phyloP scores from a whole-genome alignment of 306 rosid species.

The Begonia loranthoides region DNA sequence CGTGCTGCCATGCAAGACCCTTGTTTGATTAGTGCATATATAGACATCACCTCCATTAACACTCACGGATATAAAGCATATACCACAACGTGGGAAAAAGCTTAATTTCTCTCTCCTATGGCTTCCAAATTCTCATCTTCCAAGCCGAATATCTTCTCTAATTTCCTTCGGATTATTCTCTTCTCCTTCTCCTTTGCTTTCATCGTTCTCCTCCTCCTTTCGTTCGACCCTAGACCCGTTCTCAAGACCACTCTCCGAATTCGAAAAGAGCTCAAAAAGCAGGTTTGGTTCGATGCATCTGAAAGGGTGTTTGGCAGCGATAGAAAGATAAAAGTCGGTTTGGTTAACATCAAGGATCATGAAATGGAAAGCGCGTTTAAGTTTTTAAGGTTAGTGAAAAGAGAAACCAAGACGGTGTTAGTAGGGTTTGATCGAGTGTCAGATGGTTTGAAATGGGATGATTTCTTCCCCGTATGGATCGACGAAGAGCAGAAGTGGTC shows the following conservation, averaged over 20 bases:
- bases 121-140: conserved; percentile 9
- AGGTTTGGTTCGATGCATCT: conserved; percentile 26
- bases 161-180: conserved; percentile 5
- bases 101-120: background rate
- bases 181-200: conserved; percentile 13
- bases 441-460: conserved; percentile 30
- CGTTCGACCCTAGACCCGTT: background rate
- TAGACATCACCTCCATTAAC: background rate
- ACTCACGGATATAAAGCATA: background rate
- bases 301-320: conserved; percentile 5
- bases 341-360: conserved; percentile 27
- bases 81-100: background rate
- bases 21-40: background rate
- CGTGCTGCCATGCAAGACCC: conserved; percentile 17
- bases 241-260: background rate
- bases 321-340: conserved; percentile 29
- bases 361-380: background rate
- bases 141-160: conserved; percentile 10
- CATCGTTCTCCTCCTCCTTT: conserved; percentile 4
- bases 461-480: conserved; percentile 53
- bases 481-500: conserved; percentile 33
- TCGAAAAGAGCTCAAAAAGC: background rate
- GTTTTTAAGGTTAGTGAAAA: conserved; percentile 4
- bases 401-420: conserved; percentile 8
- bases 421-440: conserved; percentile 22